Evolutionary conservation across 306 rosid species (phyloP), one percentile per base, ranked within the genome.

Genomic region (Cucurbita pepo): DNA sequence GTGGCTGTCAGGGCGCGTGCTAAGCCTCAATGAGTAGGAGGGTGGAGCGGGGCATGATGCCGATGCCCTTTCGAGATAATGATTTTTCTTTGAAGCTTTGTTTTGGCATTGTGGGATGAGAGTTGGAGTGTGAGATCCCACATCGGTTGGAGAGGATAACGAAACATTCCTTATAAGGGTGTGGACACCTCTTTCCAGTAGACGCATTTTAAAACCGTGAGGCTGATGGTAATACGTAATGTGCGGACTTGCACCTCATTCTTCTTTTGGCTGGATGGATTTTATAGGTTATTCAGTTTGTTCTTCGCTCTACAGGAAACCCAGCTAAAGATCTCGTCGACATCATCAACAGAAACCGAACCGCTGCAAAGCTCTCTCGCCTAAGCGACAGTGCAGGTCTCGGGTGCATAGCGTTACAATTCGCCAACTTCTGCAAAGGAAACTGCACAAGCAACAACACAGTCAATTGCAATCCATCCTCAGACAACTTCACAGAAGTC

Each of bases 371-470:
- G 75, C 86, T 94, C 25, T 67, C 83, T 14, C 83, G 43, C 62
- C 83, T 94, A 56, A 85, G 81, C 5, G 90, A 87, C 78, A 89
- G 85, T 50, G 86, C 96, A 7, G 98, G 98, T 71, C 90, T 94
- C 4, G 98, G 96, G 53, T 94, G 98, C 85, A 90, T 94, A 88
- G 98, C 98, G 34, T 77, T 94, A 75, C 97, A 90, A 57, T 90
- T 84, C n/a, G 83, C 81, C 5, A 87, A 94, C 60, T 72, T 82
- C 37, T 94, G 98, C 91, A 83, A 84, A 79, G 80, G 86, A 21
- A 90, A 90, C 83, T 94, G 96, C 88, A 78, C 89, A 3, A 80
- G 52, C 1, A 79, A 85, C 84, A 83, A 79, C 63, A 81, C 84
- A 10, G 82, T 89, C 41, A 69, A 86, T 65, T 94, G 98, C 79